Percentiles rank a stretch among this genome's conserved stretches.
Evolutionary conservation across 2,329 filamentous ascomycete species (phyloP).

Genomic region (Hypomyces perniciosus): DNA sequence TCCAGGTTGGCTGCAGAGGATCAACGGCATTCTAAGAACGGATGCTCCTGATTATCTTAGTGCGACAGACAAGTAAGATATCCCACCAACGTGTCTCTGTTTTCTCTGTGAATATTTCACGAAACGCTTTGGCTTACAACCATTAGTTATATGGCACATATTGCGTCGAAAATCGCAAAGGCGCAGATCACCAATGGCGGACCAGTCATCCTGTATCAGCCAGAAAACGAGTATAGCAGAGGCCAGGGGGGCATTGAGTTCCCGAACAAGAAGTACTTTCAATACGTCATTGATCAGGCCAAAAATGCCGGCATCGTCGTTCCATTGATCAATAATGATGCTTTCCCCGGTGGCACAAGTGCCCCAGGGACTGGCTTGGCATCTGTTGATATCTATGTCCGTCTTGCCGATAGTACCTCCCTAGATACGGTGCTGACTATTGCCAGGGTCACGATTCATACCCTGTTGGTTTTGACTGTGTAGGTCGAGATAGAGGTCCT

Average conservation of each 20-base stretch:
- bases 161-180: constrained; percentile 62
- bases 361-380: constrained; percentile 55
- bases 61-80: constrained; percentile 55
- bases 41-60: constrained; percentile 54
- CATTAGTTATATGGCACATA: constrained; percentile 51
- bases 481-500: constrained; percentile 7
- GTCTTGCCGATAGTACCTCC: constrained; percentile 1
- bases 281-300: constrained; percentile 63
- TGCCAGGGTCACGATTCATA: constrained; percentile 31
- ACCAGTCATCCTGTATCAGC: constrained; percentile 71
- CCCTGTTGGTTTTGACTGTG: constrained; percentile 41
- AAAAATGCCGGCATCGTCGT: constrained; percentile 64
- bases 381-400: constrained; percentile 52
- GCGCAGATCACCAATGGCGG: constrained; percentile 79
- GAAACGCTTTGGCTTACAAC: constrained; percentile 6
- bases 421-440: constrained; percentile 3
- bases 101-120: not conserved
- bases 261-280: constrained; percentile 63
- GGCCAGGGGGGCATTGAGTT: constrained; percentile 43
- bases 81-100: not conserved
- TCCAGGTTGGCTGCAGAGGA: constrained; percentile 70
- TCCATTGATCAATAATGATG: constrained; percentile 72
- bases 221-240: constrained; percentile 73
- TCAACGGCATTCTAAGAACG: constrained; percentile 60
- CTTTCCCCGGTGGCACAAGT: constrained; percentile 52